Evolutionary conservation across 2,329 filamentous ascomycete species (phyloP), one percentile per base, ranked within the genome.

Genomic region (Pyrenophora teres): DNA sequence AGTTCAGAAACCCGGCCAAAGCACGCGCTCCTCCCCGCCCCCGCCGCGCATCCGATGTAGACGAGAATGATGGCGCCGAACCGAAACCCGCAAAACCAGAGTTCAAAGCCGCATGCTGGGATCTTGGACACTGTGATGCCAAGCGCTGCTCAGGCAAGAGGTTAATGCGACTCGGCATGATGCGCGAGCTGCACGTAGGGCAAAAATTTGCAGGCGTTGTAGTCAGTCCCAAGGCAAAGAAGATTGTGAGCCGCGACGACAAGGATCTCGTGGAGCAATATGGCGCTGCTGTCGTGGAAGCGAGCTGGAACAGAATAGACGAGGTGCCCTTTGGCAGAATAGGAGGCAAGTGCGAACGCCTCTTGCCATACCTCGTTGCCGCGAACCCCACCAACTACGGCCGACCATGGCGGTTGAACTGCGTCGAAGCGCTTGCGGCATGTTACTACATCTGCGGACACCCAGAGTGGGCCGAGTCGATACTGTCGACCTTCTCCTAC

Each of bases 361-460:
- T 71, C 36, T 53, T 99, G 50, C 94, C 94, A 0, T 99, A 99
- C 73, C 86, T 99, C 6, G 92, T 99, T 42, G 94, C 94, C 5
- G 94, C 94, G 40, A 99, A 99, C 73, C 88, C 89, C 1, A 94
- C 97, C 69, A 99, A 99, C 77, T 99, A 99, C 76, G 94, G 94
- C 54, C 90, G 90, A 68, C 94, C 94, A 4, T 97, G 92, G 90
- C 82, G 92, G 47, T 74, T 99, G 57, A 99, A 99, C 74, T 99
- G 94, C 66, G 94, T 92, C 25, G 94, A 99, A 78, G 94, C 94
- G 3, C 80, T 99, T 40, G 94, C 92, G 0, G 93, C 94, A 3
- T 90, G 90, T 18, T 99, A 96, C 69, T 90, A 84, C 67, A 99
- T 99, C 59, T 97, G 93, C 65, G 91, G 94, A 4, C 90, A 94